These are phyloP conservation scores for Claviceps quebecensis DNA, from an alignment of 2,329 filamentous ascomycete species.

Conservation along the genomic window DNA sequence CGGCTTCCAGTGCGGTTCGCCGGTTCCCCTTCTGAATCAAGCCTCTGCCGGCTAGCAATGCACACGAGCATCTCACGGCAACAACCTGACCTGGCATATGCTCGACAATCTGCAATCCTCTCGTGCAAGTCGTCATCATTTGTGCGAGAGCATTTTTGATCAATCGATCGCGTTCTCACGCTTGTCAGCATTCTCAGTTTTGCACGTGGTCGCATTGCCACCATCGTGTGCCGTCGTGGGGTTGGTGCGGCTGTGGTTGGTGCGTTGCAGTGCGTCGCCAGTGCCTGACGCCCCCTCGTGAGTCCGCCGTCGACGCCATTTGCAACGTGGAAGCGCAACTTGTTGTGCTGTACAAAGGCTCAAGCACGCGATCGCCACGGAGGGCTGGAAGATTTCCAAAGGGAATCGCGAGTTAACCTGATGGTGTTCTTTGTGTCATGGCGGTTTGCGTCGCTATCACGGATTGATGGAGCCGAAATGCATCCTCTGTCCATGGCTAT, in stretches of 20 bases:
- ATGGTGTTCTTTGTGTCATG: background rate
- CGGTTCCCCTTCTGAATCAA: too few relatives aligned
- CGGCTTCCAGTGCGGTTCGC: too few relatives aligned
- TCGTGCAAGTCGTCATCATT: background rate
- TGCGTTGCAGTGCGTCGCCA: slow-evolving; percentile 2
- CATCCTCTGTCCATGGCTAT: background rate
- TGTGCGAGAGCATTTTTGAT: background rate
- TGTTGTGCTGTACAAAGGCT: background rate
- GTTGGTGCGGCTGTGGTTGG: background rate
- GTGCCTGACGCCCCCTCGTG: slow-evolving; percentile 8
- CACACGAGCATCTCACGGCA: too few relatives aligned
- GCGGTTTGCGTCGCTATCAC: background rate
- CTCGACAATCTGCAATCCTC: background rate
- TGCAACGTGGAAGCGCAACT: slow-evolving; percentile 1
- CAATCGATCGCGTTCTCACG: background rate
- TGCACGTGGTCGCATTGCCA: slow-evolving; percentile 1
- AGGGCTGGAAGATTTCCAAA: too few relatives aligned
- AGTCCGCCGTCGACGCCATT: slow-evolving; percentile 8
- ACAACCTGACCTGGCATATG: too few relatives aligned
- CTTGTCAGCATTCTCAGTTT: background rate
- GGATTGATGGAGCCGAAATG: background rate
- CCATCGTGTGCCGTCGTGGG: slow-evolving; percentile 3
- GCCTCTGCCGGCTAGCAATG: background rate
- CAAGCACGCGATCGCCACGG: too few relatives aligned
- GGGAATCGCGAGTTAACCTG: too few relatives aligned